Base-by-base conservation (phyloP, 352 stramenopile genomes). In the Globisporangium polare region DNA sequence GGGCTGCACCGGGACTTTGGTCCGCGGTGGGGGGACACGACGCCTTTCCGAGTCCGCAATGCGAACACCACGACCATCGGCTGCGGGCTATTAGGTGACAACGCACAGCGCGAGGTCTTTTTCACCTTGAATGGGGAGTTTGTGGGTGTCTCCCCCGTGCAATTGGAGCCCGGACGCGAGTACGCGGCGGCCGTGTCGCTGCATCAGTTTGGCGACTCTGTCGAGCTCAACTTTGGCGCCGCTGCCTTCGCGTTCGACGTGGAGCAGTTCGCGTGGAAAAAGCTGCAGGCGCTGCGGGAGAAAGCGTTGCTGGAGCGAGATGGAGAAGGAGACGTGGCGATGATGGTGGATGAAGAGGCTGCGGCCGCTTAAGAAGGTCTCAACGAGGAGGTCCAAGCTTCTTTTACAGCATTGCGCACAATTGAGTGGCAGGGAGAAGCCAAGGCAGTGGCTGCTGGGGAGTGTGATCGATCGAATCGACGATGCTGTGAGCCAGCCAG, bases 41-140 rank as follows among this genome's bases (percentile, higher is more conserved):
- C 35, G 35, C 49, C 51, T 22, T 50, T 62, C 49, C 22, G 37
- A 18, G 18, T 35, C 8, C 52, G 50, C 6, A 17, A 17, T 20
- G 50, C 26, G 33, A 18, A 37, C 4, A 6, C 6, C 29, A 39
- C 62, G 8, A 65, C 59, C 5, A 52, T 81, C n/a, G 73, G 73
- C 22, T 76, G 70, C 46, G 73, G 73, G 9, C 33, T 37, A 33
- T 12, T 43, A n/a, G 37, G 15, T 12, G 37, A n/a, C 37, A 43
- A 66, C 26, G 9, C 33, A 10, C 33, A 37, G 55, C 35, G 47
- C 6, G 45, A 55, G 42, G 57, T 81, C 18, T 81, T 81, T 56
- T 81, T 75, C 61, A 81, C 73, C 2, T 29, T 62, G 18, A 67
- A 78, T 46, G 70, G 73, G 20, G 22, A 17, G n/a, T 71, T 76